Conservation (phyloP, 2,329 filamentous ascomycete genomes). For the Colletotrichum eremochloae region DNA sequence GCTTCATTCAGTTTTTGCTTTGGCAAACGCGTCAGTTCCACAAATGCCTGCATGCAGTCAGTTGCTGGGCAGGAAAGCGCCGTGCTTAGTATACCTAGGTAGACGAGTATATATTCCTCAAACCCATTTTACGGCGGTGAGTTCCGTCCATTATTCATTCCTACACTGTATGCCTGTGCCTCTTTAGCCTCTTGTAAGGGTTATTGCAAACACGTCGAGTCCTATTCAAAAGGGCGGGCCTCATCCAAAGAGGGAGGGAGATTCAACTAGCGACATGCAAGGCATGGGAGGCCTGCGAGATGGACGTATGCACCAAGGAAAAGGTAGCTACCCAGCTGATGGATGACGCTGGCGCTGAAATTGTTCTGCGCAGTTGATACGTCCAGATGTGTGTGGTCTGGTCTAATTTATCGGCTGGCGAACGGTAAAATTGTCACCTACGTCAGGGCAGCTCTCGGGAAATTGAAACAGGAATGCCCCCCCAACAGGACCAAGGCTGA, state of each 20-base stretch:
- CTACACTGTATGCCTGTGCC: background rate
- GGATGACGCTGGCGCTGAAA: background rate
- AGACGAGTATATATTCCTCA: too few species aligned
- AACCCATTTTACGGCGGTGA: too few species aligned
- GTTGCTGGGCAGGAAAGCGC: background rate
- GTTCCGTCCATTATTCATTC: background rate
- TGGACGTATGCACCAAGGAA: background rate
- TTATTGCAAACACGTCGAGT: background rate
- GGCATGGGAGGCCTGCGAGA: constrained; percentile 18
- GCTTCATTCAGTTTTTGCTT: constrained; percentile 5
- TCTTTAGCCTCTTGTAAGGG: background rate
- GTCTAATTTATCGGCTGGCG: background rate
- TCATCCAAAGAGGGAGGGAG: background rate
- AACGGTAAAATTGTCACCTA: constrained; percentile 32
- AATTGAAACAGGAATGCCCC: constrained; percentile 37
- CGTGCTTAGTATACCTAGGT: too few species aligned
- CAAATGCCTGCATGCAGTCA: constrained; percentile 11
- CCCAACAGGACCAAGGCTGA: constrained; percentile 34
- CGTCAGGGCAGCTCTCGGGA: constrained; percentile 38
- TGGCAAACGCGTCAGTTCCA: constrained; percentile 1
- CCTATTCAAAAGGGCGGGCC: background rate
- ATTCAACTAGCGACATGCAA: constrained; percentile 1
- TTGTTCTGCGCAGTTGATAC: constrained; percentile 7
- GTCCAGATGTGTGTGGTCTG: constrained; percentile 9
- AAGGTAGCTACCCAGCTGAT: background rate